Evolutionary conservation across 768 basidiomycete genomes (phyloP), one percentile per base, ranked within the genome.

Genomic region (Bullera alba): DNA sequence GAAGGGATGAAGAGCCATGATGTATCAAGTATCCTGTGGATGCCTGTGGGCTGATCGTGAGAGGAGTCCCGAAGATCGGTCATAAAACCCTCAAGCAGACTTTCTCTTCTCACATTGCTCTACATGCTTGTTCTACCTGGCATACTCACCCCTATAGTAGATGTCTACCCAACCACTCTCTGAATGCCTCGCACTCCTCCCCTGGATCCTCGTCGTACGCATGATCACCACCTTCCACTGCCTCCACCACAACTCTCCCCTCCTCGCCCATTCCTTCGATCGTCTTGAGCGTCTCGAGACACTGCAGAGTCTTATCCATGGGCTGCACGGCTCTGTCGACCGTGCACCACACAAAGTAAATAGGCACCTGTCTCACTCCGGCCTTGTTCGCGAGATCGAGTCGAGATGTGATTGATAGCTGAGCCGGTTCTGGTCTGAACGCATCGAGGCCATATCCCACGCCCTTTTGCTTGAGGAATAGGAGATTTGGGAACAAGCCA

Each of bases 181-280:
- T 60, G 39, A 67, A 64, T 16, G 35, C 60, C 27, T 45, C 41
- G 51, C 65, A 67, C 27, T 60, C 60, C 50, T 51, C 60, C 7
- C 44, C 49, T 10, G 60, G 43, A 39, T 58, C 63, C 36, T 69
- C 67, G 50, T 69, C 67, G 53, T 50, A 69, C 28, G 50, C 59
- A 57, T 69, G 67, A 41, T 57, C 61, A n/a, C 19, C 49, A 10
- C 59, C 57, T 30, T 61, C 52, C 15, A 29, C 10, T n/a, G 21
- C 46, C 29, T 61, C 63, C 15, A 60, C 53, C 17, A 17, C 36
- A 17, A 51, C 8, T n/a, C n/a, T n/a, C n/a, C n/a, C n/a, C n/a
- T n/a, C n/a, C n/a, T 55, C 45, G 10, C 8, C 19, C 8, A 10
- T 7, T 6, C 54, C 56, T 14, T 47, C 43, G 8, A 35, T 36